Conservation (phyloP, 495 filamentous ascomycete species). For the Penicillium flavigenum region DNA sequence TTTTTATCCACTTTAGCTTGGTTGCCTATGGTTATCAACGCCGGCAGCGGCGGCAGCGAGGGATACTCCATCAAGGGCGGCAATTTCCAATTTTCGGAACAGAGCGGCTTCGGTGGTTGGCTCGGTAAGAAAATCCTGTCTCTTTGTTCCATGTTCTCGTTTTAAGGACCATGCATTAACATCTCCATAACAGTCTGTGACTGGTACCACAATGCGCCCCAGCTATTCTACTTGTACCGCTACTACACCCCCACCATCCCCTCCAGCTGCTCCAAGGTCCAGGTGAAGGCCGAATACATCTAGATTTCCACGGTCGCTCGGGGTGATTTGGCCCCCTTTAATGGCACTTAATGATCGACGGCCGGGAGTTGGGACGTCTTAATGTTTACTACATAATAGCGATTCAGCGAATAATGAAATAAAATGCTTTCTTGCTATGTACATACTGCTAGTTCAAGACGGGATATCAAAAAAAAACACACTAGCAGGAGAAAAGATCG, state of each 20-base stretch:
- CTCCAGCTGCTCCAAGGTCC: conserved; percentile 46
- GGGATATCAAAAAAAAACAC: conserved; percentile 12
- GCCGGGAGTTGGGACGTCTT: not conserved
- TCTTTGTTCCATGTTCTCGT: conserved; percentile 7
- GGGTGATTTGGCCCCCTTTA: not conserved
- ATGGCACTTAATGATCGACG: not conserved
- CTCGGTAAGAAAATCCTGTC: conserved; percentile 38
- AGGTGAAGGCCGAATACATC: conserved; percentile 33
- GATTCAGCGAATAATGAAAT: conserved; percentile 9
- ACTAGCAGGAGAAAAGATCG: conserved; percentile 2
- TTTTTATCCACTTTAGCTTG: conserved; percentile 31
- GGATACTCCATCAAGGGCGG: conserved; percentile 43
- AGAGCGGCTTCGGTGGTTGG: conserved; percentile 51
- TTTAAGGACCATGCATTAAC: conserved; percentile 6
- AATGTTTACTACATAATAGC: conserved; percentile 7
- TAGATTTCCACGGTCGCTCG: conserved; percentile 7
- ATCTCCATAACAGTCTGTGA: conserved; percentile 45
- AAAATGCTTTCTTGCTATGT: conserved; percentile 4
- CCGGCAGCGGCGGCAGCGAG: conserved; percentile 27
- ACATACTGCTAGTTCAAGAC: conserved; percentile 1
- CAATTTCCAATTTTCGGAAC: conserved; percentile 39
- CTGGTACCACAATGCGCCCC: conserved; percentile 55
- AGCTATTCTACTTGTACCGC: conserved; percentile 50
- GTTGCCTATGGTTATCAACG: conserved; percentile 45
- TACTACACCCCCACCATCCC: conserved; percentile 35